Evolutionary conservation across 176 grass and related monocot genomes (phyloP).

Genomic region (Juncus effusus): DNA sequence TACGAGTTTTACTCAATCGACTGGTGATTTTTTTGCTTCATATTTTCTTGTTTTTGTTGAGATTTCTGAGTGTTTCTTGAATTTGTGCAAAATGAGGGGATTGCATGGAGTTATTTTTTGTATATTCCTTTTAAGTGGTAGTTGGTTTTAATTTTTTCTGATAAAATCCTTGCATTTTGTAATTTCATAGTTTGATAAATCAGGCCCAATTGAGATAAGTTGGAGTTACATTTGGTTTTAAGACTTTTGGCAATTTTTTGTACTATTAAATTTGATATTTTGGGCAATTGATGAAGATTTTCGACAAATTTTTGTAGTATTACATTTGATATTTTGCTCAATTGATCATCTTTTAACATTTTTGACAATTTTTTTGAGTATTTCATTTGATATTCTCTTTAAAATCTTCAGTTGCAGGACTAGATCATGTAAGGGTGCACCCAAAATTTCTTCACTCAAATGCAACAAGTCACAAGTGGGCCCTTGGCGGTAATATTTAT

Average conservation of each 20-base stretch:
- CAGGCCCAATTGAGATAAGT: too few species aligned
- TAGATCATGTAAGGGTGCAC: conserved; percentile 94
- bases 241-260: too few species aligned
- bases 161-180: neutral
- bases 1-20: conserved; percentile 14
- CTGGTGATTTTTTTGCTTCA: conserved; percentile 34
- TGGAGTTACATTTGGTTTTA: too few species aligned
- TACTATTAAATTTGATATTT: too few species aligned
- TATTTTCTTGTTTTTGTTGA: neutral
- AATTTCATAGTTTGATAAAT: conserved; percentile 7
- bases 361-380: conserved; percentile 6
- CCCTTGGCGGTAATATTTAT: conserved; percentile 64
- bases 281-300: neutral
- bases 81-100: neutral
- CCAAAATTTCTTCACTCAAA: conserved; percentile 98
- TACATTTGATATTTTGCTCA: neutral
- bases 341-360: conserved; percentile 1
- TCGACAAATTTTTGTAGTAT: conserved; percentile 6
- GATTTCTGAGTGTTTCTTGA: neutral
- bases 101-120: conserved; percentile 3
- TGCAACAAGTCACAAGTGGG: conserved; percentile 99
- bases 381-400: conserved; percentile 15
- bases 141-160: conserved; percentile 3
- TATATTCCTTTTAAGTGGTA: conserved; percentile 1
- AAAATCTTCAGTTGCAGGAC: conserved; percentile 46